Conservation (phyloP, 208 protist species). For the Leishmania turanica region DNA sequence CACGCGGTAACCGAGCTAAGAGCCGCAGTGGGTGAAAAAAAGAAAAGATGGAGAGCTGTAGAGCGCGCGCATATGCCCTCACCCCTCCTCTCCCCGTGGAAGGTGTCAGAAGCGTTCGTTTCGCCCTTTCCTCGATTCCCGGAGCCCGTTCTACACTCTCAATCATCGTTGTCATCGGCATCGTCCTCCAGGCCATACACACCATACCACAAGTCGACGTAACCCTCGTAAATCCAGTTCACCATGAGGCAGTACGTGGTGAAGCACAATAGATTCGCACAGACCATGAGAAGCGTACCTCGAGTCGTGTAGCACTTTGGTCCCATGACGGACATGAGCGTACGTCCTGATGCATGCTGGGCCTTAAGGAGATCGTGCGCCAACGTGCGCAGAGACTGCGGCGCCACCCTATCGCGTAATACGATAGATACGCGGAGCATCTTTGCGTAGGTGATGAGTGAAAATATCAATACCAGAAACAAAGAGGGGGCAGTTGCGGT, state of each 20-base stretch:
- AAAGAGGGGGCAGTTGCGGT: not conserved
- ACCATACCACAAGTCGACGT: conserved; percentile 81
- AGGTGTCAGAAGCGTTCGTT: not conserved
- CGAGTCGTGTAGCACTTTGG: conserved; percentile 21
- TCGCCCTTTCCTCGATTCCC: not conserved
- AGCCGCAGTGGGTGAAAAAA: not conserved
- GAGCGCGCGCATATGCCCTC: not conserved
- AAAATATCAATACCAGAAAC: not conserved
- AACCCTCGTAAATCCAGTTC: conserved; percentile 80
- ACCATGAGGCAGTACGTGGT: conserved; percentile 78
- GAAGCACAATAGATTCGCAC: conserved; percentile 49
- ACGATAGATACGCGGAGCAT: conserved; percentile 20
- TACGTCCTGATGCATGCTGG: conserved; percentile 23
- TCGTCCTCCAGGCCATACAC: conserved; percentile 75
- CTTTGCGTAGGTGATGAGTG: not conserved
- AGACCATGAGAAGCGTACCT: conserved; percentile 28
- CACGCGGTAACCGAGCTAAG: not conserved
- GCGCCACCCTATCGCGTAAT: conserved; percentile 2
- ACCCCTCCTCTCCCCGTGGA: not conserved
- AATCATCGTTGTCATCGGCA: conserved; percentile 49
- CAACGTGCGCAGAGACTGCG: conserved; percentile 8
- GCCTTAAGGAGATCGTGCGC: conserved; percentile 19
- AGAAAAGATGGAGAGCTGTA: no score
- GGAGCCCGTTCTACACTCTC: not conserved
- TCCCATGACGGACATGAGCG: conserved; percentile 27